Conservation (phyloP, 305 asterid genomes). For the Fraxinus sp. region DNA sequence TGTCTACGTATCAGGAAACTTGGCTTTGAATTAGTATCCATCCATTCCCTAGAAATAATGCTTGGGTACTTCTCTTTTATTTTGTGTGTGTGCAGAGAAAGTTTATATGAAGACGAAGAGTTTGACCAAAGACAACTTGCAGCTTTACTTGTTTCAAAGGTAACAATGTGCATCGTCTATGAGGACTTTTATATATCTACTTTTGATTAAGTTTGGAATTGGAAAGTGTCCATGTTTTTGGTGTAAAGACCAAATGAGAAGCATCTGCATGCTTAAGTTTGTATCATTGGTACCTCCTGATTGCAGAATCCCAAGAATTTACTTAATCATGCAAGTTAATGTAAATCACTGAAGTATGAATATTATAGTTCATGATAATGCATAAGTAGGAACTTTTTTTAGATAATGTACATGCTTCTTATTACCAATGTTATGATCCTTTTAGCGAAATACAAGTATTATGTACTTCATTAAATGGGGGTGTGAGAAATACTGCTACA, state of each 20-base stretch:
- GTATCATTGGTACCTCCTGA: not conserved
- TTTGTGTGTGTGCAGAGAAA: slow-evolving; percentile 53
- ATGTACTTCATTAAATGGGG: not conserved
- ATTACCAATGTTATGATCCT: not conserved
- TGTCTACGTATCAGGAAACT: not conserved
- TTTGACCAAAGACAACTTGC: slow-evolving; percentile 91
- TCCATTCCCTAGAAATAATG: not conserved
- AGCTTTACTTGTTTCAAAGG: slow-evolving; percentile 85
- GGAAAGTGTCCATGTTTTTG: not conserved
- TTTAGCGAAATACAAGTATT: not conserved
- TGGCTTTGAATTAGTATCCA: not conserved
- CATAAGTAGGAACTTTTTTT: not conserved
- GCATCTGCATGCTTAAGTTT: not conserved
- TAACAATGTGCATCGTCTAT: slow-evolving; percentile 11
- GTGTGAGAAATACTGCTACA: not conserved
- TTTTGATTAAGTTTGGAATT: not conserved
- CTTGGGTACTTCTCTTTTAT: not conserved
- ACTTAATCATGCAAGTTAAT: not conserved
- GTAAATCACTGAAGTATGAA: not conserved
- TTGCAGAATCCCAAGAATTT: not conserved
- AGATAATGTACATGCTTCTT: not conserved
- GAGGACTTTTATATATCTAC: not conserved
- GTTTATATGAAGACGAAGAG: slow-evolving; percentile 88
- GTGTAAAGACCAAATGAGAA: not conserved
- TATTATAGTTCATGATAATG: not conserved